Evolutionary conservation across 345 rosid species (phyloP).

Genomic region (Eucalyptus sideroxylon): DNA sequence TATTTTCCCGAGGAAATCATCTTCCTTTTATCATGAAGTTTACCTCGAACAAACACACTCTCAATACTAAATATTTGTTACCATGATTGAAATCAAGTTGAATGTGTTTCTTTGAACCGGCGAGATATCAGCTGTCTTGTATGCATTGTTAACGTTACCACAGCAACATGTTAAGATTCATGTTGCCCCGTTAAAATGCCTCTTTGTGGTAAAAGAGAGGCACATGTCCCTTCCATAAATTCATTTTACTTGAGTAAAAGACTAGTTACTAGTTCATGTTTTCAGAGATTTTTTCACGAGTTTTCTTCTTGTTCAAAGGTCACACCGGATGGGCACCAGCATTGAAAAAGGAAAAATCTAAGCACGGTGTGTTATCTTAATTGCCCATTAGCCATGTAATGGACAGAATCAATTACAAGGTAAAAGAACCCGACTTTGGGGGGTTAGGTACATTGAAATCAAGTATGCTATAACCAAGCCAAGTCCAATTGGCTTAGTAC

Average conservation of each 20-base stretch:
- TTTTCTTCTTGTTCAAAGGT: neutral
- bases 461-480: neutral
- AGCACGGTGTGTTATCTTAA: neutral
- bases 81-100: neutral
- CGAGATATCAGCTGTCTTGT: neutral
- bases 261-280: neutral
- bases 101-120: neutral
- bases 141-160: neutral
- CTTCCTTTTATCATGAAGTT: neutral
- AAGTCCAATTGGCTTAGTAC: neutral
- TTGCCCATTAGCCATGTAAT: neutral
- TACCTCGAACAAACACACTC: neutral
- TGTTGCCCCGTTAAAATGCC: neutral
- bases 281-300: neutral
- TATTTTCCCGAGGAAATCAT: neutral
- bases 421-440: neutral
- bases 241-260: neutral
- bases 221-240: neutral
- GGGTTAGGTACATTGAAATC: neutral
- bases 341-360: neutral
- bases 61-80: neutral
- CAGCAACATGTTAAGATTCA: neutral
- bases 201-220: neutral
- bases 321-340: no score
- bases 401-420: neutral